Percentiles rank a stretch among this genome's conserved stretches.
These are phyloP conservation scores for Steccherinum ochraceum DNA, from an alignment of 768 basidiomycete genomes.

Conservation along the genomic window DNA sequence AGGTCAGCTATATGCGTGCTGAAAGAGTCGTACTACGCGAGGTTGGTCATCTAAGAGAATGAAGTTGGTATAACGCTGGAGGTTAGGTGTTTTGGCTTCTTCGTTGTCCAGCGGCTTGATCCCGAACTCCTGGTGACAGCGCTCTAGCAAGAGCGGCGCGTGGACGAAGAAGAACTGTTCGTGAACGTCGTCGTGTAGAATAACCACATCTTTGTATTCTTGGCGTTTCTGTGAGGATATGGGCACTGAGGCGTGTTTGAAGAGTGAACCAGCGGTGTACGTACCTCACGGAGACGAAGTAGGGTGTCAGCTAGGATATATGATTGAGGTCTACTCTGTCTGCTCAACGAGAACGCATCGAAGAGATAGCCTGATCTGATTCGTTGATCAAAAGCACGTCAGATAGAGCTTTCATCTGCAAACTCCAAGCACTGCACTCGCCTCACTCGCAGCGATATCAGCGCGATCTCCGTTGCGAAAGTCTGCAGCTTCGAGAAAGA, in stretches of 20 bases:
- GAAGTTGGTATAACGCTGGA: constrained; percentile 7
- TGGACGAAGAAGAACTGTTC: constrained; percentile 56
- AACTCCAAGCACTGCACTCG: too few species aligned
- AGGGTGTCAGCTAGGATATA: constrained; percentile 32
- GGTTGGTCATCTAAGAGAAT: neutral
- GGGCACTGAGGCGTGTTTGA: neutral
- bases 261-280: constrained; percentile 1
- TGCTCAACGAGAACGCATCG: constrained; percentile 33
- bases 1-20: neutral
- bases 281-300: constrained; percentile 32
- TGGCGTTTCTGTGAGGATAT: constrained; percentile 14
- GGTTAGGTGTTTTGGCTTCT: too few species aligned
- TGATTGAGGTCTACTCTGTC: constrained; percentile 21
- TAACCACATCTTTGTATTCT: constrained; percentile 34
- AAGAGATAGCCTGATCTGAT: constrained; percentile 45
- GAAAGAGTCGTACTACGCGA: neutral
- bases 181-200: constrained; percentile 39
- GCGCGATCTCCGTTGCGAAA: constrained; percentile 35
- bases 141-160: constrained; percentile 11
- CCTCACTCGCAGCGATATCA: constrained; percentile 39
- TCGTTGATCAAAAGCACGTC: neutral
- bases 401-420: neutral
- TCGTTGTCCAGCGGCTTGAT: too few species aligned
- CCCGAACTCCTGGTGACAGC: constrained; percentile 1
- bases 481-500: constrained; percentile 15